phyloP scores from a whole-genome alignment of 176 grass and related monocot species.

The Secale cereale region DNA sequence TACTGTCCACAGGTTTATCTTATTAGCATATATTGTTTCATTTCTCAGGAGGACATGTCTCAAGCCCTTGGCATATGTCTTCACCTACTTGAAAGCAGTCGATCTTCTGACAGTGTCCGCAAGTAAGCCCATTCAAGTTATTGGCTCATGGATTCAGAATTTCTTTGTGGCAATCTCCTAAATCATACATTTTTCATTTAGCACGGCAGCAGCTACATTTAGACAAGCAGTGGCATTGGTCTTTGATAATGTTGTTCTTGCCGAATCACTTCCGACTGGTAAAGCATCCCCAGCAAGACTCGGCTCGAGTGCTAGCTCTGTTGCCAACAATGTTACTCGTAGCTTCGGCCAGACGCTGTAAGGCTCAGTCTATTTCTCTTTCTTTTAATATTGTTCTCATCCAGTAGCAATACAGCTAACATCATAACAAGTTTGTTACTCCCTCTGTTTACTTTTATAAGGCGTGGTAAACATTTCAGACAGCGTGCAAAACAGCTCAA shows the following conservation, averaged over 20 bases:
- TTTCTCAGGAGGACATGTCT: conserved; percentile 80
- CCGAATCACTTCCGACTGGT: conserved; percentile 86
- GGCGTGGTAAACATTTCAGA: no score
- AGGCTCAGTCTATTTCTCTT: conserved; percentile 38
- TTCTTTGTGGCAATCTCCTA: conserved; percentile 32
- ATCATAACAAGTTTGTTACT: background rate
- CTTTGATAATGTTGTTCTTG: conserved; percentile 75
- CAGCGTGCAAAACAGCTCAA: no score
- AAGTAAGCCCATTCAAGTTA: conserved; percentile 54
- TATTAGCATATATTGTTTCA: conserved; percentile 18
- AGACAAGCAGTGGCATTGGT: conserved; percentile 96
- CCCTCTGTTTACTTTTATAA: no score
- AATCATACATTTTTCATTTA: conserved; percentile 44
- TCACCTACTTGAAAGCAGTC: conserved; percentile 75
- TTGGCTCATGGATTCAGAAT: background rate
- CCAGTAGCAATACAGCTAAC: conserved; percentile 5
- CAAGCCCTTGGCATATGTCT: conserved; percentile 96
- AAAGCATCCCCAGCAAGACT: conserved; percentile 67
- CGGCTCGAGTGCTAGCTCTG: conserved; percentile 53
- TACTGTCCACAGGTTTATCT: conserved; percentile 11
- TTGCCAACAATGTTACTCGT: conserved; percentile 71
- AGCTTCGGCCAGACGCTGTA: conserved; percentile 73
- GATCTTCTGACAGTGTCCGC: conserved; percentile 92
- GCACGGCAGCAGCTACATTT: conserved; percentile 99
- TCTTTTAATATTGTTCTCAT: conserved; percentile 13